Evolutionary conservation across 495 filamentous ascomycete genomes (phyloP), one percentile per base, ranked within the genome.

Genomic region (Hypoxylon rickii): DNA sequence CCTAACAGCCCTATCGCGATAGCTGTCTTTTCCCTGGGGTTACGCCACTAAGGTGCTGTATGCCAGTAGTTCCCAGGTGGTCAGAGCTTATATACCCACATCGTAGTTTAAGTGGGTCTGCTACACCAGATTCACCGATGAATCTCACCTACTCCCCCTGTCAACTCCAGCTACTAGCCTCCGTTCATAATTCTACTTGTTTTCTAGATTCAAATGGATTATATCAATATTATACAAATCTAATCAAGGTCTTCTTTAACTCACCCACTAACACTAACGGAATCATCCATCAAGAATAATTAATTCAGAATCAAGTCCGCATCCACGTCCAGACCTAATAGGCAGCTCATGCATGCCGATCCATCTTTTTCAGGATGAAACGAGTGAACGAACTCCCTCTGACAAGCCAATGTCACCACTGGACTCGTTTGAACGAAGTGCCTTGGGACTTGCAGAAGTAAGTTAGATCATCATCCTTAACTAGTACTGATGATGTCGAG

Each of bases 401-500:
- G 49, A 82, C 79, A 2, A 68, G 72, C 12, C 59, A 79, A 19
- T 86, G 83, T 54, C 81, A 84, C 58, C 88, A 92, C 64, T 92
- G 89, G 70, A 73, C 77, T 21, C 60, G 76, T 31, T 40, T 82
- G n/a, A 64, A 66, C 32, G 77, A 90, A 61, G 86, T 90, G 12
- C 84, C 86, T 2, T 85, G 83, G 83, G 86, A 90, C 63, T 83
- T 90, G 33, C 86, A 89, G 66, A 91, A 90, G 88, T 90, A 61
- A 53, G 70, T 66, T 36, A 12, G 22, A 19, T 13, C 10, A 43
- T 1, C 33, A 46, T 55, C 21, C 51, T 11, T 29, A 15, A 10
- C 48, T 61, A n/a, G n/a, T n/a, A n/a, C n/a, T 17, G 3, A 40
- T 45, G 8, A 19, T 11, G 16, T 15, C 33, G 7, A 16, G 15